These are phyloP conservation scores for Hanseniaspora nectarophila DNA, from an alignment of 805 yeast species.

Conservation along the genomic window DNA sequence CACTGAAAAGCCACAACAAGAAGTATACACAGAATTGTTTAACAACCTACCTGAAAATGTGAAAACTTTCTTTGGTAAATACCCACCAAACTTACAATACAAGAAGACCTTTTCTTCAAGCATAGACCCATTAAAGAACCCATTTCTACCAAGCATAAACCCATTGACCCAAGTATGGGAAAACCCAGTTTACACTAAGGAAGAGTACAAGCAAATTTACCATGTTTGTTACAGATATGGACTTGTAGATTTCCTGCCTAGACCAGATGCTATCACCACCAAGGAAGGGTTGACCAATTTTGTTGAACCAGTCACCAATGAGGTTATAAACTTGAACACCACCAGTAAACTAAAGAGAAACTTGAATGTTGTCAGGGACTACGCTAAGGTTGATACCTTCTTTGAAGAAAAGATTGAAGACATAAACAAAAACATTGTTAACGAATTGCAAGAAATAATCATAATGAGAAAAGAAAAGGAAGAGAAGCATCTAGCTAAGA, in stretches of 20 bases:
- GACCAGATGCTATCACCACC: slow-evolving; percentile 20
- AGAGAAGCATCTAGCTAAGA: slow-evolving; percentile 28
- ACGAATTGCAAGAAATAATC: background rate
- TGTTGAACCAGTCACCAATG: slow-evolving; percentile 63
- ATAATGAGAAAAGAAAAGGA: background rate
- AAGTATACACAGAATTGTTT: slow-evolving; percentile 29
- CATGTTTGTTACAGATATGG: slow-evolving; percentile 75
- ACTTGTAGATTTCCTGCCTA: slow-evolving; percentile 63
- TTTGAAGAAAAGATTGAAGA: slow-evolving; percentile 8
- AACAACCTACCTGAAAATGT: slow-evolving; percentile 55
- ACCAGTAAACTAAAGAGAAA: slow-evolving; percentile 60
- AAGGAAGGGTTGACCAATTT: slow-evolving; percentile 39
- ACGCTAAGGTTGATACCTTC: background rate
- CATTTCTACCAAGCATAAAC: slow-evolving; percentile 75
- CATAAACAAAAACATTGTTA: background rate
- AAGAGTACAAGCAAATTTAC: slow-evolving; percentile 73
- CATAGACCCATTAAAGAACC: slow-evolving; percentile 63
- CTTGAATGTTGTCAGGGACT: slow-evolving; percentile 32
- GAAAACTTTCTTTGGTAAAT: slow-evolving; percentile 62
- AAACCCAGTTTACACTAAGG: slow-evolving; percentile 62
- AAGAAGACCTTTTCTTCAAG: slow-evolving; percentile 53
- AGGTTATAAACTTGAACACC: slow-evolving; percentile 65
- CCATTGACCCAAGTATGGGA: slow-evolving; percentile 70
- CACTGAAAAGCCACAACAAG: background rate
- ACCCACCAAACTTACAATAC: slow-evolving; percentile 67